Base-by-base conservation (phyloP, 805 yeast genomes). In the Saccharomycopsis oosterbeekiorum region DNA sequence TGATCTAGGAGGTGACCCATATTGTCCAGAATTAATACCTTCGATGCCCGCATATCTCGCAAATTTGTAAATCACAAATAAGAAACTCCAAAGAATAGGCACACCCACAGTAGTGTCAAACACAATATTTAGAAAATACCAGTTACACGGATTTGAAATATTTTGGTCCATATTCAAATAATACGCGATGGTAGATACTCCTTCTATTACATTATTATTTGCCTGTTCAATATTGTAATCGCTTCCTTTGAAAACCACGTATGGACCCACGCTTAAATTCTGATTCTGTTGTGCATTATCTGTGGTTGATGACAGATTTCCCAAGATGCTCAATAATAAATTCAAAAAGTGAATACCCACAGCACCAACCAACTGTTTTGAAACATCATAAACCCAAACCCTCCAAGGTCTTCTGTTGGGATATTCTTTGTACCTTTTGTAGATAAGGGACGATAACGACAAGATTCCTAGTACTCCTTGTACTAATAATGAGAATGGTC, bases 31-130 rank as follows among this genome's bases (percentile, higher is more conserved):
- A 9, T 41, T 58, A 5, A 57, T 71, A 65, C 87, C 88, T 65
- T 75, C 39, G 37, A 80, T 73, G 24, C 82, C 78, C 2, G 79
- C 66, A 39, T 68, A 68, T 64, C 75, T 76, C 21, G 82, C 80
- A 1, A 76, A 59, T 15, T 71, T 73, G 69, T 85, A 86, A 1
- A 84, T 75, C 1, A 76, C 64, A 62, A 80, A 80, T 36, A 92
- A 76, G 26, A 76, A 72, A 6, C 72, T 71, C 83, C 89, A 88
- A 29, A 88, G 74, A 1, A 93, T 81, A 6, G 96, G 96, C 1
- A 93, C 93, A 0, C 99, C 99, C 6, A 92, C 79, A 0, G 99
- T 93, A 51, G 98, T 92, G 71, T 93, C 99, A 70, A 93, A 81
- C 36, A 93, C 78, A 43, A 93, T 80, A 68, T 89, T 93, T 60